These are phyloP conservation scores for Anacardium occidentale DNA, from an alignment of 345 rosid species.

Conservation along the genomic window DNA sequence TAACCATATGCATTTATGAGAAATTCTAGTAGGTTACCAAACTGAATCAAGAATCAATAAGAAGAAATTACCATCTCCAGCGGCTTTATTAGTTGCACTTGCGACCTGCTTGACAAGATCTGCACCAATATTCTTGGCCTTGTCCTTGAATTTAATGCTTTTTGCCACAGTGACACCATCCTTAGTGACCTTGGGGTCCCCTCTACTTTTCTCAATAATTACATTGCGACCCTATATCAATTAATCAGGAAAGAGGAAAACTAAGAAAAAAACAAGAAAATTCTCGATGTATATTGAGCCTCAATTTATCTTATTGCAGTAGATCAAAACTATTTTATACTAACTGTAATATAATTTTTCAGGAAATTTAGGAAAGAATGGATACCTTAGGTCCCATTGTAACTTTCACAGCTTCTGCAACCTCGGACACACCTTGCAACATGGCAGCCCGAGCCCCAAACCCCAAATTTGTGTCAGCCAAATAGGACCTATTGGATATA, in stretches of 20 bases:
- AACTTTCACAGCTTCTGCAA: constrained; percentile 92
- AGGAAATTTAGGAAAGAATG: too few species aligned
- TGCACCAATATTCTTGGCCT: constrained; percentile 80
- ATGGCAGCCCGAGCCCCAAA: constrained; percentile 86
- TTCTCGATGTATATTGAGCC: neutral
- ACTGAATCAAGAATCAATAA: constrained; percentile 14
- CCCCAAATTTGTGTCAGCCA: constrained; percentile 74
- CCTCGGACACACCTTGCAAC: constrained; percentile 88
- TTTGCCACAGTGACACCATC: constrained; percentile 93
- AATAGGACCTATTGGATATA: constrained; percentile 63
- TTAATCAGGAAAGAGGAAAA: constrained; percentile 22
- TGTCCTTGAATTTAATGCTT: constrained; percentile 68
- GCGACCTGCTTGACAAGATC: constrained; percentile 92
- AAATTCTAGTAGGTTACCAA: neutral
- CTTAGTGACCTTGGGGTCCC: constrained; percentile 80
- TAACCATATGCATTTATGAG: neutral
- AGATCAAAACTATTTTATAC: neutral
- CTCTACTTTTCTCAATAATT: constrained; percentile 59
- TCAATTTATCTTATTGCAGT: neutral
- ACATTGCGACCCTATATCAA: constrained; percentile 74
- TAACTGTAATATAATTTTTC: too few species aligned
- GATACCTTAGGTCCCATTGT: constrained; percentile 97
- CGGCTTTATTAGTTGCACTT: constrained; percentile 74
- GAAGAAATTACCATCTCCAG: constrained; percentile 79
- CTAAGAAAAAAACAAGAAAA: constrained; percentile 1